Conservation (phyloP, 1,284 basidiomycete genomes). For the Peniophora sp. region DNA sequence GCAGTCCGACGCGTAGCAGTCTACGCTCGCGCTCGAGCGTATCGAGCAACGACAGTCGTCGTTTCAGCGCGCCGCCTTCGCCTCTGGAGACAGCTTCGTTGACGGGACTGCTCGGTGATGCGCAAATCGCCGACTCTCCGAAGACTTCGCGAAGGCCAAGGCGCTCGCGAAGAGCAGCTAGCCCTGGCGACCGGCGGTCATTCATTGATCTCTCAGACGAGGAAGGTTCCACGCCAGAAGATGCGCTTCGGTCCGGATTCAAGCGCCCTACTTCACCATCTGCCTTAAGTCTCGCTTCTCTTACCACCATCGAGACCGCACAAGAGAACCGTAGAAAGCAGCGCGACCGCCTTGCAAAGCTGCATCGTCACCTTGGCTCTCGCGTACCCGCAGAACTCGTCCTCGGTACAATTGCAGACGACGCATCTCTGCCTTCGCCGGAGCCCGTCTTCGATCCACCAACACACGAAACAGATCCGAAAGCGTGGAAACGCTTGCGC, state of each 20-base stretch:
- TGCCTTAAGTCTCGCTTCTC: slow-evolving; percentile 10
- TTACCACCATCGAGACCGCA: slow-evolving; percentile 35
- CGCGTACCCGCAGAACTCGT: slow-evolving; percentile 64
- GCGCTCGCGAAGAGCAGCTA: background rate
- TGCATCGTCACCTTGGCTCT: slow-evolving; percentile 75
- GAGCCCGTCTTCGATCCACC: slow-evolving; percentile 9
- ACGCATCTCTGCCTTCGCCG: slow-evolving; percentile 34
- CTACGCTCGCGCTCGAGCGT: background rate
- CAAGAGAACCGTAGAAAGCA: slow-evolving; percentile 59
- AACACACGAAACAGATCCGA: slow-evolving; percentile 14
- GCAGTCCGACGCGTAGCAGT: slow-evolving; percentile 6
- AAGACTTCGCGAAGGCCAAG: background rate
- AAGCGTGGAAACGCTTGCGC: slow-evolving; percentile 26
- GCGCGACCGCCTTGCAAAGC: slow-evolving; percentile 65
- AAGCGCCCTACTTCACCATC: slow-evolving; percentile 19
- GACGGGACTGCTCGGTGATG: background rate
- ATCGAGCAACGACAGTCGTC: slow-evolving; percentile 1
- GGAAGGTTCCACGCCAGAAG: slow-evolving; percentile 19
- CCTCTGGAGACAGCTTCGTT: background rate
- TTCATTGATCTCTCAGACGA: slow-evolving; percentile 68
- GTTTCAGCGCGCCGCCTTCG: background rate
- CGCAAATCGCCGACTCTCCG: background rate
- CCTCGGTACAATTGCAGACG: slow-evolving; percentile 37
- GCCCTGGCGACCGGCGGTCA: slow-evolving; percentile 34
- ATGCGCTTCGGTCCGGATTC: slow-evolving; percentile 3